These are phyloP conservation scores for Thecaphora thlaspeos DNA, from an alignment of 1,284 basidiomycete genomes.

Conservation along the genomic window DNA sequence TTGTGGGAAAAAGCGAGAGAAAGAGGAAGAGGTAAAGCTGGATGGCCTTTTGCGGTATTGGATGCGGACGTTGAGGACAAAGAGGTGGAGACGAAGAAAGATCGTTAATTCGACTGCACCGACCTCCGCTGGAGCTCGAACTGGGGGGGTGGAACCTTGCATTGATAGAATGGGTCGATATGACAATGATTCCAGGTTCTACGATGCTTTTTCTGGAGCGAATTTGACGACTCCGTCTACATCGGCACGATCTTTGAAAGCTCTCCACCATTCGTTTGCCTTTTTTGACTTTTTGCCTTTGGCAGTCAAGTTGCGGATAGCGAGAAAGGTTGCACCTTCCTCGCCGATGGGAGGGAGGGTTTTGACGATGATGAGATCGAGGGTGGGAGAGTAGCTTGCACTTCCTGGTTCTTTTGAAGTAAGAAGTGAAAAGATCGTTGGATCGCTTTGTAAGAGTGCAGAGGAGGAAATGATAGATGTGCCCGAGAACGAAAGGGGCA, in stretches of 20 bases:
- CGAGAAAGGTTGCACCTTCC: conserved; percentile 12
- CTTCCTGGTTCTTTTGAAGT: conserved; percentile 1
- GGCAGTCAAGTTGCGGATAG: conserved; percentile 15
- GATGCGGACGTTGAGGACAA: neutral
- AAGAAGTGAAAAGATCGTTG: neutral
- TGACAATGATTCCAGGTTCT: no score
- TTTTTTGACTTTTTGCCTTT: conserved; percentile 24
- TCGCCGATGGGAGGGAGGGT: neutral
- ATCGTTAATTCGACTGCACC: no score
- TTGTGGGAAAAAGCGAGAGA: neutral
- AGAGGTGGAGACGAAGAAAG: neutral
- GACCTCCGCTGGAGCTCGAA: no score
- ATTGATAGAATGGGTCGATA: no score
- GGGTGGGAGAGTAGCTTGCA: conserved; percentile 8
- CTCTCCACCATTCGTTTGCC: conserved; percentile 34
- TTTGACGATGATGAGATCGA: conserved; percentile 14
- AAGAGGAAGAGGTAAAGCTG: neutral
- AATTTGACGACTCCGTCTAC: neutral
- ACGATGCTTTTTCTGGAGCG: no score
- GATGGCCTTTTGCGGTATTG: neutral
- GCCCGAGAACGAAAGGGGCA: conserved; percentile 2
- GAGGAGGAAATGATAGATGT: neutral
- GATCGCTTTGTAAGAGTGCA: neutral
- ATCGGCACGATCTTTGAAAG: conserved; percentile 36
- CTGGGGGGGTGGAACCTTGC: no score